These are phyloP conservation scores for Hyphopichia wangnamkhiaoensis DNA, from an alignment of 1,139 yeast genomes.

Conservation along the genomic window DNA sequence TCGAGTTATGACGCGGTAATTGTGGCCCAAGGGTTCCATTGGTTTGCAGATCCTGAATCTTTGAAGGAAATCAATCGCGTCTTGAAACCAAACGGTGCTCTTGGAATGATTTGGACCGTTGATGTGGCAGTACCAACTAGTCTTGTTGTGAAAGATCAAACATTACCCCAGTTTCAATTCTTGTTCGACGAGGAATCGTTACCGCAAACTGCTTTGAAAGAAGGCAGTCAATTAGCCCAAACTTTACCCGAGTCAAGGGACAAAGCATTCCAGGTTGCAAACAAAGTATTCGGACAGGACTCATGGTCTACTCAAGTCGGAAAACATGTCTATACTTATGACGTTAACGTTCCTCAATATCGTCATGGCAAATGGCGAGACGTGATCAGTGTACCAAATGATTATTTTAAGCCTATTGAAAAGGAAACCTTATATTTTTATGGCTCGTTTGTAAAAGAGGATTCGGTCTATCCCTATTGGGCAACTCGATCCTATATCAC, in stretches of 20 bases:
- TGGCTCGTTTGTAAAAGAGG: conserved; percentile 27
- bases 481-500: conserved; percentile 61
- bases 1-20: conserved; percentile 51
- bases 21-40: conserved; percentile 69
- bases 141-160: not conserved
- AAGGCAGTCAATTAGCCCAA: conserved; percentile 1
- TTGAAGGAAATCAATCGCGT: conserved; percentile 54
- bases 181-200: conserved; percentile 13
- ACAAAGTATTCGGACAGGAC: not conserved
- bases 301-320: conserved; percentile 30
- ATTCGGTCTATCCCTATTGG: conserved; percentile 54
- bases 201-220: not conserved
- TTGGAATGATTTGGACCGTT: conserved; percentile 66
- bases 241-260: conserved; percentile 1
- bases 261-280: conserved; percentile 8
- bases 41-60: conserved; percentile 59
- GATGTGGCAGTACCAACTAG: conserved; percentile 33
- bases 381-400: conserved; percentile 29
- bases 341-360: conserved; percentile 58
- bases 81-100: conserved; percentile 46
- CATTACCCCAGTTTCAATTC: conserved; percentile 12
- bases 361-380: conserved; percentile 52
- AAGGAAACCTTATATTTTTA: conserved; percentile 33
- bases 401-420: conserved; percentile 27
- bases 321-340: conserved; percentile 27